phyloP scores from a whole-genome alignment of 306 rosid genomes.

The Dryas drummondii region DNA sequence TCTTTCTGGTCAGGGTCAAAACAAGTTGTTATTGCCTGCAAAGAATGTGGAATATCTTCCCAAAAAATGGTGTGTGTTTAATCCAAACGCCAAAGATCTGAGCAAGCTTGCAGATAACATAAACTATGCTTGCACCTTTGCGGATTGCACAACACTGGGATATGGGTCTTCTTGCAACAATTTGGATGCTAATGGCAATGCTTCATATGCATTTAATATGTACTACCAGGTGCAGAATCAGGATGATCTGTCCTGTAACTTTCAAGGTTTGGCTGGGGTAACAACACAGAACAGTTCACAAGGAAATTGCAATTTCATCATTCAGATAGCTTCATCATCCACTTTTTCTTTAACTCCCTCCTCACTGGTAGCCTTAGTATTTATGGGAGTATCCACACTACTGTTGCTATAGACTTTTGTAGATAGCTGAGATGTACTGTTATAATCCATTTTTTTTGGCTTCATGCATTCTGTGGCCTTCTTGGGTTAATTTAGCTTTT shows the following conservation, averaged over 20 bases:
- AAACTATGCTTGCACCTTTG: conserved; percentile 67
- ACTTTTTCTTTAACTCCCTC: conserved; percentile 38
- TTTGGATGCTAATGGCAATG: conserved; percentile 82
- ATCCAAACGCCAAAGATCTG: conserved; percentile 80
- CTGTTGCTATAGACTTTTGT: conserved; percentile 43
- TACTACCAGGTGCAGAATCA: conserved; percentile 86
- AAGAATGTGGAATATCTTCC: conserved; percentile 65
- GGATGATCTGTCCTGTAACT: conserved; percentile 63
- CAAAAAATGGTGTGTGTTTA: conserved; percentile 73
- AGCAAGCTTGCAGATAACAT: conserved; percentile 77
- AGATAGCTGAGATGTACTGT: conserved; percentile 16
- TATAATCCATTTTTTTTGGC: neutral
- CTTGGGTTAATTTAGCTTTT: neutral
- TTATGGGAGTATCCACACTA: conserved; percentile 26
- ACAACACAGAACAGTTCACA: conserved; percentile 66
- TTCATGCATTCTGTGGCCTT: neutral
- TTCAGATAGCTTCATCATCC: conserved; percentile 65
- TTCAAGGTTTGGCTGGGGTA: conserved; percentile 72
- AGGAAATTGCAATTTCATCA: conserved; percentile 66
- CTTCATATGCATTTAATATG: conserved; percentile 89
- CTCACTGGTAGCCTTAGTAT: conserved; percentile 31
- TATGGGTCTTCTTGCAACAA: conserved; percentile 91
- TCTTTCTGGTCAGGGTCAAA: conserved; percentile 75
- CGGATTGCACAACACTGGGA: conserved; percentile 87
- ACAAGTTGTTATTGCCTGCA: conserved; percentile 62